Base-by-base conservation (phyloP, 1,284 basidiomycete genomes). In the Ganoderma sinense region DNA sequence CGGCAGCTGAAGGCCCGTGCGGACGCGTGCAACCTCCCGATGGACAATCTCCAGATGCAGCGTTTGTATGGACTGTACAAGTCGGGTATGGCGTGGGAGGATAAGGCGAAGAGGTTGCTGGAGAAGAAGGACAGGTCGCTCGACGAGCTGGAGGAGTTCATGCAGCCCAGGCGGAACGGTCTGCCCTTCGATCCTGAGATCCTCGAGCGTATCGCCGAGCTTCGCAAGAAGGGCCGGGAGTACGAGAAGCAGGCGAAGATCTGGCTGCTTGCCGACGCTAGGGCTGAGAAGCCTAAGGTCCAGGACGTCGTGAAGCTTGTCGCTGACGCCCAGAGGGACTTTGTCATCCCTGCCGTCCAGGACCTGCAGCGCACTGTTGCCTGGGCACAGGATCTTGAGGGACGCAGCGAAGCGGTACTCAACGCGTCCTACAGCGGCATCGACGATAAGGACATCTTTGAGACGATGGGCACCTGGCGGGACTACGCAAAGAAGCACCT, bases 241-340 rank as follows among this genome's bases (percentile, higher is more conserved):
- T 90, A 89, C 76, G 92, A 95, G 79, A 90, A 89, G 81, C 90
- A 92, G 75, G 93, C 93, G 16, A 88, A 87, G 74, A 82, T 85
- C 3, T 94, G 92, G 91, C 78, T 93, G 33, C 79, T 83, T 20
- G 87, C 87, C 10, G 88, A 90, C 56, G 75, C 82, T 5, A 84
- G 83, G 63, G 83, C 84, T 2, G 77, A 82, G 20, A 89, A 87
- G 73, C 91, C 92, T 13, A 87, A 87, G 69, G 85, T 91, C 31
- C 82, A 86, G 67, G 93, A 94, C 61, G 91, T 91, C 33, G 83
- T 89, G 75, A 84, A 88, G 67, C 84, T 94, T 29, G 87, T 91
- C 51, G 82, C 83, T n/a, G 87, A 89, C 20, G 90, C 91, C 10
- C 90, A 93, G 78, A 91, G 90, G 76, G 92, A 94, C 69, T 95